These are phyloP conservation scores for Brettanomyces sp. DNA, from an alignment of 805 yeast genomes.

Conservation along the genomic window DNA sequence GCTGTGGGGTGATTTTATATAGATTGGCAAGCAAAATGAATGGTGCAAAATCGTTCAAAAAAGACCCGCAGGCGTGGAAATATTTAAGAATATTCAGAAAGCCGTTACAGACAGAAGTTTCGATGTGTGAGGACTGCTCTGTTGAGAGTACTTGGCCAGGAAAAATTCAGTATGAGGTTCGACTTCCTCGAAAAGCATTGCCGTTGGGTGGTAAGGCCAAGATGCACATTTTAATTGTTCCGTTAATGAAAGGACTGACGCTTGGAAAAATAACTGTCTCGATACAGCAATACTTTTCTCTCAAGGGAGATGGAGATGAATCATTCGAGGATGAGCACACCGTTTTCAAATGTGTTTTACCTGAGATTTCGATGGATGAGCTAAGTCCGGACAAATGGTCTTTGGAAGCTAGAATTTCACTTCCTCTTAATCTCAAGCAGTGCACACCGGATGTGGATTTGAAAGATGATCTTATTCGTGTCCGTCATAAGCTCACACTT, in stretches of 20 bases:
- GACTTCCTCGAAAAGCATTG: conserved; percentile 32
- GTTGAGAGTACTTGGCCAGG: conserved; percentile 45
- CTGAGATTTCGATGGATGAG: conserved; percentile 21
- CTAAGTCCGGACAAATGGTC: conserved; percentile 38
- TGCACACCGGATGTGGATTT: conserved; percentile 35
- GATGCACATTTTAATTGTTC: conserved; percentile 34
- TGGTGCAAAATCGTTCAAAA: conserved; percentile 10
- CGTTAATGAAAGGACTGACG: conserved; percentile 35
- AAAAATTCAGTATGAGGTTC: conserved; percentile 41
- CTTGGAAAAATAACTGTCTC: conserved; percentile 27
- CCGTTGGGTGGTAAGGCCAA: conserved; percentile 38
- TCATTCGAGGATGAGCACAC: conserved; percentile 18
- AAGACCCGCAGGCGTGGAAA: conserved; percentile 16
- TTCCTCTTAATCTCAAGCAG: conserved; percentile 31
- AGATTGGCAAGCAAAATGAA: conserved; percentile 24
- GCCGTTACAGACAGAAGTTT: conserved; percentile 30
- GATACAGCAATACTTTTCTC: conserved; percentile 23
- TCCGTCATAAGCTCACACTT: conserved; percentile 37
- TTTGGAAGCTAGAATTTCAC: conserved; percentile 29
- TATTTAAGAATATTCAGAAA: conserved; percentile 37
- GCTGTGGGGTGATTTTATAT: conserved; percentile 33
- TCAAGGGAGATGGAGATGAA: conserved; percentile 17
- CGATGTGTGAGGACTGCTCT: conserved; percentile 33
- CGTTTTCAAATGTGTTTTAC: conserved; percentile 29
- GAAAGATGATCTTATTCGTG: conserved; percentile 31